Conservation (phyloP, 139 green algal genomes). For the Chlorella vulgaris region DNA sequence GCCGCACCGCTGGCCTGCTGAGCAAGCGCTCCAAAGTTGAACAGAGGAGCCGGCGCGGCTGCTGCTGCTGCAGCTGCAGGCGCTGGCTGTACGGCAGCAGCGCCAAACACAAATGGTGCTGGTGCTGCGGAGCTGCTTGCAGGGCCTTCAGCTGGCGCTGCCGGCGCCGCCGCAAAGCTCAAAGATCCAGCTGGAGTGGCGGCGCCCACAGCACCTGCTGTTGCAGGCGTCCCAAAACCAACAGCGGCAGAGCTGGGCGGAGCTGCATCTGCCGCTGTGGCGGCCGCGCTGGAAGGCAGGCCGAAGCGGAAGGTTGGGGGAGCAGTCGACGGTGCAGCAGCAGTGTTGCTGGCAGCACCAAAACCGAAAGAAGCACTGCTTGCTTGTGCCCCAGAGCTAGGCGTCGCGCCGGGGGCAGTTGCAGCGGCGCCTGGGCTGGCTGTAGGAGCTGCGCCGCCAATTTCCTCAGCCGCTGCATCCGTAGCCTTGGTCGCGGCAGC, state of each 20-base stretch:
- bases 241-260: background rate
- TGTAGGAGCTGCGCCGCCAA: conserved; percentile 8
- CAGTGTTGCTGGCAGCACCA: no score
- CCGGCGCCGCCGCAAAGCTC: background rate
- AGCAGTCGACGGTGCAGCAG: background rate
- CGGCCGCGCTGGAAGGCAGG: conserved; percentile 7
- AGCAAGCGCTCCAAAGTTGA: conserved; percentile 22
- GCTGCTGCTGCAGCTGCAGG: background rate
- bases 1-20: conserved; percentile 12
- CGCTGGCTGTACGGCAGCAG: background rate
- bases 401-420: no score
- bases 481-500: conserved; percentile 12
- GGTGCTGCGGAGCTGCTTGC: background rate
- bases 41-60: background rate
- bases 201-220: background rate
- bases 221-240: no score
- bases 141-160: background rate
- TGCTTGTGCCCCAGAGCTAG: no score
- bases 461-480: conserved; percentile 35
- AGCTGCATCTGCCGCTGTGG: background rate
- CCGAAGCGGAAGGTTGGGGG: conserved; percentile 15
- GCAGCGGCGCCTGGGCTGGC: no score
- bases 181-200: no score
- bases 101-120: background rate
- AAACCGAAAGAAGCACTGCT: no score